phyloP scores from a whole-genome alignment of 257 asterid genomes.

The Petunia secreta region DNA sequence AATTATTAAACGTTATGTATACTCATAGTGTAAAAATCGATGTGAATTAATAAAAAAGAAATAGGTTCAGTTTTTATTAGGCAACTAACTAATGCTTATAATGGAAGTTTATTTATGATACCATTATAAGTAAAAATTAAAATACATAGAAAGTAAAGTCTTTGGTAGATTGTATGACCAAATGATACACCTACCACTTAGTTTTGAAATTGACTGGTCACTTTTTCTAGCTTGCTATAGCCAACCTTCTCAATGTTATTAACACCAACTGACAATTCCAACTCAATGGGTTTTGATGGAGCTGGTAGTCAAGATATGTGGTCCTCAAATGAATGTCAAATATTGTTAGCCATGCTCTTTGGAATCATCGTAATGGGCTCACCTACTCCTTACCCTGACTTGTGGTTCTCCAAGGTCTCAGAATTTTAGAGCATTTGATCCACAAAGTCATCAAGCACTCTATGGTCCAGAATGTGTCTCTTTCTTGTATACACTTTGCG shows the following conservation, averaged over 20 bases:
- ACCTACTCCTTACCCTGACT: neutral
- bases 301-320: neutral
- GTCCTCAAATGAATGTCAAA: neutral
- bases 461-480: conserved; percentile 6
- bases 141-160: too few relatives aligned
- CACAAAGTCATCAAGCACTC: conserved; percentile 13
- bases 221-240: neutral
- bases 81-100: too few relatives aligned
- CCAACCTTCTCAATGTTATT: conserved; percentile 1
- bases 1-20: too few relatives aligned
- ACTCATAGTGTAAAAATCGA: too few relatives aligned
- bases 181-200: neutral
- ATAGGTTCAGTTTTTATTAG: too few relatives aligned
- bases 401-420: conserved; percentile 14
- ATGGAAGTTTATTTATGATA: too few relatives aligned
- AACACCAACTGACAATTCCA: conserved; percentile 5
- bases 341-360: conserved; percentile 23
- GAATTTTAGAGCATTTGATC: conserved; percentile 5
- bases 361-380: conserved; percentile 3
- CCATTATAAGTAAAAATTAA: too few relatives aligned
- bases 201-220: conserved; percentile 14
- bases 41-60: too few relatives aligned
- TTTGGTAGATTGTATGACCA: neutral
- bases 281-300: conserved; percentile 16
- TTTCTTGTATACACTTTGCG: conserved; percentile 16